Percentiles rank a stretch among this genome's conserved stretches.
phyloP scores from a whole-genome alignment of 140 eudicot genomes.

The Erigeron philadelphicus region DNA sequence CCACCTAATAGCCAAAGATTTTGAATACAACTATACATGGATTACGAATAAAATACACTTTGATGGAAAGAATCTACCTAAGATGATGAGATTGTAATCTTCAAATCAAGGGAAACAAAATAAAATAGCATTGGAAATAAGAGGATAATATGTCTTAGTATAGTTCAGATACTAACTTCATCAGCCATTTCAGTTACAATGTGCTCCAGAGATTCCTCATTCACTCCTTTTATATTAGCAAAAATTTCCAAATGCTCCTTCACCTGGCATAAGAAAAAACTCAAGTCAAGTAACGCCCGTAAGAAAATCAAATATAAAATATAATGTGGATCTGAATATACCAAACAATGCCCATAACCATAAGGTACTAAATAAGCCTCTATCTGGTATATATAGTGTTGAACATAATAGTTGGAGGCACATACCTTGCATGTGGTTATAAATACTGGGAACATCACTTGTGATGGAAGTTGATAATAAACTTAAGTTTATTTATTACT shows the following conservation, averaged over 20 bases:
- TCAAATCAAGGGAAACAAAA: neutral
- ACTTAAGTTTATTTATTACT: too few relatives aligned
- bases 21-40: neutral
- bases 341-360: neutral
- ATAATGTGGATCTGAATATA: conserved; percentile 12
- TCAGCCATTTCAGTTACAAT: conserved; percentile 82
- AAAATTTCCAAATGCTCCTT: conserved; percentile 95
- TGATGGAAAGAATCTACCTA: neutral
- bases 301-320: conserved; percentile 19
- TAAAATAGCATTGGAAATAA: neutral
- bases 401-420: conserved; percentile 3
- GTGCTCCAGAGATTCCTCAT: conserved; percentile 58
- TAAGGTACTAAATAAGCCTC: neutral
- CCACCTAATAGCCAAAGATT: conserved; percentile 54
- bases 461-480: neutral
- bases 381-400: neutral
- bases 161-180: conserved; percentile 63
- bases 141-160: conserved; percentile 9
- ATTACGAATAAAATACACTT: neutral
- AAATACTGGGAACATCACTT: neutral
- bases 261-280: conserved; percentile 48
- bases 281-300: conserved; percentile 17
- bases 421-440: neutral
- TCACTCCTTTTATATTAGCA: conserved; percentile 81
- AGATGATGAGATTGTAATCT: conserved; percentile 3